These are phyloP conservation scores for Annulohypoxylon bovei DNA, from an alignment of 495 filamentous ascomycete species.

Conservation along the genomic window DNA sequence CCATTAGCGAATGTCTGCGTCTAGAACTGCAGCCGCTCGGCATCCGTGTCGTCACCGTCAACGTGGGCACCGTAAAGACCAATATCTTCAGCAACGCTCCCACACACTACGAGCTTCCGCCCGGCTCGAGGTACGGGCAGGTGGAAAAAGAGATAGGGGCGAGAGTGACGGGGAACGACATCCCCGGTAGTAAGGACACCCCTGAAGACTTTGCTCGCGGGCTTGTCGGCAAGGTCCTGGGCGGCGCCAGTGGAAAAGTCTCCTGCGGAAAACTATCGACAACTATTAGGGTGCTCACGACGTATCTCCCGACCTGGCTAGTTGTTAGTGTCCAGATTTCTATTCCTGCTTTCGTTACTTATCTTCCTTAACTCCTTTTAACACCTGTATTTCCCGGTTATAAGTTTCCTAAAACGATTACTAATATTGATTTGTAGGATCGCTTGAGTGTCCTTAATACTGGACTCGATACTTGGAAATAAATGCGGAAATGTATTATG, in stretches of 20 bases:
- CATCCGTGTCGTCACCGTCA: not conserved
- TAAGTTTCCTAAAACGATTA: not conserved
- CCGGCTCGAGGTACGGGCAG: not conserved
- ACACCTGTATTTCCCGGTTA: too few relatives aligned
- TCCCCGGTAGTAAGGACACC: not conserved
- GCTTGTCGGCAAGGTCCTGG: not conserved
- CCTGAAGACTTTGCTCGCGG: not conserved
- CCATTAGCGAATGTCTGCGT: not conserved
- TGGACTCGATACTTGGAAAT: not conserved
- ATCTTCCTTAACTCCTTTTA: not conserved
- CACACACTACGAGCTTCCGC: not conserved
- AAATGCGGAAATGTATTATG: too few relatives aligned
- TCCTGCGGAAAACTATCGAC: not conserved
- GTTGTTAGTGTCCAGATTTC: not conserved
- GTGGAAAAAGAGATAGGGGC: not conserved
- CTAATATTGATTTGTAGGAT: not conserved
- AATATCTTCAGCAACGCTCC: not conserved
- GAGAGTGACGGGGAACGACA: not conserved
- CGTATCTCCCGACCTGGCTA: not conserved
- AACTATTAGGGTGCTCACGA: not conserved
- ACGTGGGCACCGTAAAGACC: not conserved
- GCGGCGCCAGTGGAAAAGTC: not conserved
- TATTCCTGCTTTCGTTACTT: too few relatives aligned
- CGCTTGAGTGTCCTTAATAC: not conserved
- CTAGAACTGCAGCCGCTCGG: not conserved